Evolutionary conservation across 495 filamentous ascomycete species (phyloP).

Genomic region (Trichoderma gamsii): DNA sequence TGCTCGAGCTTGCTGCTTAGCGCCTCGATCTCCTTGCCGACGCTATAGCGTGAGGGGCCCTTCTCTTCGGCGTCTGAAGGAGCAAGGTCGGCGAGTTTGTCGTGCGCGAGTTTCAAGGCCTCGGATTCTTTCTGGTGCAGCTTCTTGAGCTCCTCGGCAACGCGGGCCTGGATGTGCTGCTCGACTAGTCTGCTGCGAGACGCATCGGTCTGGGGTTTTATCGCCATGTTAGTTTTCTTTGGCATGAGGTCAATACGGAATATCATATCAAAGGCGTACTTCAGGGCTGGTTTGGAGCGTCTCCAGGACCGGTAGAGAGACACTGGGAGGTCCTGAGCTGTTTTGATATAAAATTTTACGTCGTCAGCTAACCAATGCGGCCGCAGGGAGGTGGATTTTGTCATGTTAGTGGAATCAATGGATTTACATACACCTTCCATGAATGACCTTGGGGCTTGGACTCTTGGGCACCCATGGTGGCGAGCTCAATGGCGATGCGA

Average conservation of each 20-base stretch:
- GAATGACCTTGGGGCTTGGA: constrained; percentile 20
- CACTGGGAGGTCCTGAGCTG: constrained; percentile 77
- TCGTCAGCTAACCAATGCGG: not conserved
- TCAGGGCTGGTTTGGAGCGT: constrained; percentile 77
- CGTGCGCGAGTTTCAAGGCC: constrained; percentile 56
- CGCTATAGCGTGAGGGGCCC: constrained; percentile 26
- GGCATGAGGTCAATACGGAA: not conserved
- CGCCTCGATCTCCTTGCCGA: constrained; percentile 63
- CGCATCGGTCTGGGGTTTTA: constrained; percentile 62
- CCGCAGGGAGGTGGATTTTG: not conserved
- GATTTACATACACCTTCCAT: constrained; percentile 23
- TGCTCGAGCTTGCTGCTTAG: constrained; percentile 68
- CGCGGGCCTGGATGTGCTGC: constrained; percentile 81
- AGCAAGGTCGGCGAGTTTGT: constrained; percentile 45
- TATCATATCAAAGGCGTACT: constrained; percentile 45
- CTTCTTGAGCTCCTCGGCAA: constrained; percentile 73
- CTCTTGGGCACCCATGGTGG: constrained; percentile 15
- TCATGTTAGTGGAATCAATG: not conserved
- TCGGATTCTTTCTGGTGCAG: constrained; percentile 53
- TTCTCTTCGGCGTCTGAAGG: not conserved
- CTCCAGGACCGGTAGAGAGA: constrained; percentile 78
- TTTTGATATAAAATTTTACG: constrained; percentile 1
- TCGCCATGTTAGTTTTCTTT: constrained; percentile 16
- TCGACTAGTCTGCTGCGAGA: constrained; percentile 78
- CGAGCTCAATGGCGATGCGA: constrained; percentile 15